phyloP scores from a whole-genome alignment of 495 filamentous ascomycete genomes.

The Neurospora sp. region DNA sequence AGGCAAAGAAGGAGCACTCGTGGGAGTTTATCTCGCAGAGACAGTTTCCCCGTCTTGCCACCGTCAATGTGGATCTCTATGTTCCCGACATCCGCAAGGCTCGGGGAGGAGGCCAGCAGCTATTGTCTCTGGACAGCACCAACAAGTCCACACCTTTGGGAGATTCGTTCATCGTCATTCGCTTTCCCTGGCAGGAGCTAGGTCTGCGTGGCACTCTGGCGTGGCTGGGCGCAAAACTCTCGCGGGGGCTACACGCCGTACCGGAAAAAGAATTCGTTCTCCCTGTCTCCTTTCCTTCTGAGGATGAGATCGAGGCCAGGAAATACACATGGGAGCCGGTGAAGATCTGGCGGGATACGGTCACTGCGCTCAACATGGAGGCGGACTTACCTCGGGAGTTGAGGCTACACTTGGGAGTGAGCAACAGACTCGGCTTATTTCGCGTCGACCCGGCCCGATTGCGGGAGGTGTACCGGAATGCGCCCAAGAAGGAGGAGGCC shows the following conservation, averaged over 20 bases:
- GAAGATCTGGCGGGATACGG: slow-evolving; percentile 69
- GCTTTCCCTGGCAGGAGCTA: slow-evolving; percentile 45
- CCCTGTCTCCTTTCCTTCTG: slow-evolving; percentile 53
- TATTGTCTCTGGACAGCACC: slow-evolving; percentile 11
- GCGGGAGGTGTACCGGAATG: slow-evolving; percentile 64
- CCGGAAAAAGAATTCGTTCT: slow-evolving; percentile 48
- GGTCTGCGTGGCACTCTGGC: slow-evolving; percentile 32
- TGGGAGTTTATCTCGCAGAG: slow-evolving; percentile 81
- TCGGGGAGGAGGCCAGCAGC: slow-evolving; percentile 9
- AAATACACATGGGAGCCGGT: slow-evolving; percentile 53
- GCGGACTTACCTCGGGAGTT: slow-evolving; percentile 40
- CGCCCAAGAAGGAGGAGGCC: slow-evolving; percentile 54
- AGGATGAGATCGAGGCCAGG: slow-evolving; percentile 37
- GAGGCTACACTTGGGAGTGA: slow-evolving; percentile 49
- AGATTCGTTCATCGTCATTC: slow-evolving; percentile 46
- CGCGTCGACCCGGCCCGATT: slow-evolving; percentile 50
- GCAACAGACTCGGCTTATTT: slow-evolving; percentile 59
- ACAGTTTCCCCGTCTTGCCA: slow-evolving; percentile 60
- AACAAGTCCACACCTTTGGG: slow-evolving; percentile 20
- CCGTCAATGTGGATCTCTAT: slow-evolving; percentile 69
- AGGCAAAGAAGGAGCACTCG: slow-evolving; percentile 36
- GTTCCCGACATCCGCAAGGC: slow-evolving; percentile 53
- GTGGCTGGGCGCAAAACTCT: slow-evolving; percentile 33
- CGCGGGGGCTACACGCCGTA: slow-evolving; percentile 28
- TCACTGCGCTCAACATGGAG: slow-evolving; percentile 50